phyloP scores from a whole-genome alignment of 768 basidiomycete genomes.

The Russula olivacea region DNA sequence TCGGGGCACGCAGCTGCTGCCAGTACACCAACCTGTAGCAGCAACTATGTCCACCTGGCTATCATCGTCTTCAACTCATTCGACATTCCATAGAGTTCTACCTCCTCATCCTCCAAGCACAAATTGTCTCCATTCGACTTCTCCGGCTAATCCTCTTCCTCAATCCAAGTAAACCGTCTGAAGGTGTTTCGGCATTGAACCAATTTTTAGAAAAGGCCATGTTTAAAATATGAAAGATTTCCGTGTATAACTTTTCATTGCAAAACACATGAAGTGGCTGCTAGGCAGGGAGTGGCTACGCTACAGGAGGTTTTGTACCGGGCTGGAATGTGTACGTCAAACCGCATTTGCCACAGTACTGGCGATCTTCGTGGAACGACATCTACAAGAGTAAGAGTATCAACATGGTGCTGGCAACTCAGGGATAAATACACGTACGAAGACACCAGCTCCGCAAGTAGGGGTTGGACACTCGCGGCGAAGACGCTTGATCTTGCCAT shows the following conservation, averaged over 20 bases:
- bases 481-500: constrained; percentile 99
- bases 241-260: background rate
- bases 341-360: constrained; percentile 96
- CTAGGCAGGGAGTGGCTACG: constrained; percentile 35
- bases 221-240: too few species aligned
- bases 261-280: background rate
- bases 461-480: constrained; percentile 88
- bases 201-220: too few species aligned
- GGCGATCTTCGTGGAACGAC: constrained; percentile 97
- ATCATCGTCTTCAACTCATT: too few species aligned
- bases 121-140: too few species aligned
- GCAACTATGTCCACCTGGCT: too few species aligned
- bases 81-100: too few species aligned
- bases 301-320: constrained; percentile 70
- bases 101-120: too few species aligned
- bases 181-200: too few species aligned
- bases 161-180: too few species aligned
- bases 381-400: constrained; percentile 46
- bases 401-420: background rate
- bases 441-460: constrained; percentile 81
- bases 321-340: constrained; percentile 82
- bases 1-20: too few species aligned
- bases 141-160: too few species aligned
- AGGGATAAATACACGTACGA: constrained; percentile 44
- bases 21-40: too few species aligned